A percentile compares a stretch with the other conserved stretches of the same genome.
Evolutionary conservation across 192 early-diverging fungal species (phyloP).

Genomic region (Entophlyctis luteolus): DNA sequence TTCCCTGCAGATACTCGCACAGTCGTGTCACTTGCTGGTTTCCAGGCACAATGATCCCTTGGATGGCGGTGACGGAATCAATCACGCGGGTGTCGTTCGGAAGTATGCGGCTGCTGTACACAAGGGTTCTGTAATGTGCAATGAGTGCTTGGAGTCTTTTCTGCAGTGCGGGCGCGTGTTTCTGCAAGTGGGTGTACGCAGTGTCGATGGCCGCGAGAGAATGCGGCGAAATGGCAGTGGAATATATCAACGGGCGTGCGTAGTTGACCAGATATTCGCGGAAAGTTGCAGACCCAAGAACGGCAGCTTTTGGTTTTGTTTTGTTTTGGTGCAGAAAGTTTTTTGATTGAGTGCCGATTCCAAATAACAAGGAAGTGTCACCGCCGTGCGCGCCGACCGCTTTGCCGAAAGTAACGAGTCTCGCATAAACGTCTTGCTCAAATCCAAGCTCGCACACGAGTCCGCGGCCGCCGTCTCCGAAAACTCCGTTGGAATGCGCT

Average conservation of each 20-base stretch:
- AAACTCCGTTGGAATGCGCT: conserved; percentile 79
- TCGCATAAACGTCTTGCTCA: conserved; percentile 64
- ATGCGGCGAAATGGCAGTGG: conserved; percentile 69
- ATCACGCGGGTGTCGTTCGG: conserved; percentile 40
- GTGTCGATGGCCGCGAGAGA: conserved; percentile 62
- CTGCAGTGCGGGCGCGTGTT: conserved; percentile 49
- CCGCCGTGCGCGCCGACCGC: conserved; percentile 76
- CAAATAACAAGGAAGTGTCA: conserved; percentile 28
- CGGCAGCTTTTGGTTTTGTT: too few species aligned
- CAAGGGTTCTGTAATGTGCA: conserved; percentile 42
- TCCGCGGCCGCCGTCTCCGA: conserved; percentile 64
- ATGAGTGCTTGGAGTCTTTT: conserved; percentile 44
- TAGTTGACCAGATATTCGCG: conserved; percentile 77
- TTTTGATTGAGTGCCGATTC: too few species aligned
- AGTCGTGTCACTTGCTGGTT: conserved; percentile 50
- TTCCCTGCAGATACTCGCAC: conserved; percentile 37
- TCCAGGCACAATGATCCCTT: conserved; percentile 71
- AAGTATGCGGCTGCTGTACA: background rate
- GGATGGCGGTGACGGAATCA: conserved; percentile 68
- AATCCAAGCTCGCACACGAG: conserved; percentile 61
- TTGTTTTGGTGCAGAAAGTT: too few species aligned
- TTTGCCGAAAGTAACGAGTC: conserved; percentile 82
- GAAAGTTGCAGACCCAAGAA: conserved; percentile 60
- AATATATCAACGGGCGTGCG: conserved; percentile 74
- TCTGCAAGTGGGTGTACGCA: conserved; percentile 60